Base-by-base conservation (phyloP, 176 grass and related monocot species). In the Areca catechu region DNA sequence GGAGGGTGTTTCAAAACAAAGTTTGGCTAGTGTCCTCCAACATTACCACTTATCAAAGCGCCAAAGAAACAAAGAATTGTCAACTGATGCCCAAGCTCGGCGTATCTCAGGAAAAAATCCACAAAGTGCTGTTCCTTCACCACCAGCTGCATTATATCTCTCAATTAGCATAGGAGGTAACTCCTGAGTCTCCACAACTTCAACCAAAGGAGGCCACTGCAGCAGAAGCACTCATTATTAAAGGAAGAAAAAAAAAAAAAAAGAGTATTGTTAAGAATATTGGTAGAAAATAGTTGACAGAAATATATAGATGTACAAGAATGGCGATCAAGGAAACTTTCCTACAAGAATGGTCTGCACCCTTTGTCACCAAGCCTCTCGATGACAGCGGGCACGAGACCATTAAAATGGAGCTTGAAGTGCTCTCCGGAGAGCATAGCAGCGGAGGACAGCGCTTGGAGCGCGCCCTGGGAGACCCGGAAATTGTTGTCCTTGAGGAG, bases 101-200 rank as follows among this genome's bases (percentile, higher is more conserved):
- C 81, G 86, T 59, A 97, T 83, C 67, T 88, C 92, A 53, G 83
- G 56, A 71, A 97, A 97, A 61, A 97, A 85, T 61, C 92, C 92
- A 77, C 92, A 97, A 49, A 91, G 75, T 5, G 92, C 82, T 61
- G 92, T 97, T 81, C 87, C 92, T 97, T 97, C 92, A 58, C 86
- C 92, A 29, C 81, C 82, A 59, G 79, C 80, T 48, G 83, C 76
- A 23, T 88, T 85, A 74, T 91, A 97, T 76, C 86, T 97, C 77
- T 97, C 92, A 71, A 97, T 83, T 51, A 97, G 73, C 60, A 72
- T 66, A 56, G 80, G 71, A 76, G 92, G 92, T 49, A 97, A 75
- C 55, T 91, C 86, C 48, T 77, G 76, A 73, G 77, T 87, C 78
- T 82, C 92, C 22, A 71, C 77, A 72, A 91, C 83, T 86, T 97